Base-by-base conservation (phyloP, 139 green algal genomes). In the Chlorella sp. region DNA sequence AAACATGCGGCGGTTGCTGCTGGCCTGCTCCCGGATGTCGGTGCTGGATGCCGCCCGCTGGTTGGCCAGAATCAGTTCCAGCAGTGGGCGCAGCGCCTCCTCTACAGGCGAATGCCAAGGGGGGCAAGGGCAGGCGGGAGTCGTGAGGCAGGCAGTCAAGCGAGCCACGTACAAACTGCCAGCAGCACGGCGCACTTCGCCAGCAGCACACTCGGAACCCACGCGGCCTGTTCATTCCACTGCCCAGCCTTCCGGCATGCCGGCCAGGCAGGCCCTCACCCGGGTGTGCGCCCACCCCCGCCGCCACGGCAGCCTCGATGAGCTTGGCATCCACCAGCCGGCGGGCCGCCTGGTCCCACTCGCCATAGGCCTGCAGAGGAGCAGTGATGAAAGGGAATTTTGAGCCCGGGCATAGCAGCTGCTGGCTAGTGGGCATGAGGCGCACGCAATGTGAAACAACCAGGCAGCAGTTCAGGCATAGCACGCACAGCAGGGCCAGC, bases 331-430 rank as follows among this genome's bases (percentile, higher is more conserved):
- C 68, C 34, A 86, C 17, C 51, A 86, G 47, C 16, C 51, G 44
- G 25, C 85, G 51, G 9, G 74, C 67, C 4, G 78, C 47, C 71
- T 70, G 71, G 67, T 89, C 85, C 74, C 74, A 89, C 72, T 89
- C 85, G 34, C 25, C 47, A 69, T 86, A 89, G 12, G 85, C 85
- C 81, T 89, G 70, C 36, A 21, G 26, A 1, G 5, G 39, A 56
- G 69, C 25, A 78, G 70, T 30, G 30, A 34, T 28, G 28, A 17
- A 28, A 18, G 63, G 28, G n/a, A n/a, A n/a, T n/a, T n/a, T n/a
- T n/a, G n/a, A n/a, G n/a, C n/a, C n/a, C n/a, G n/a, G n/a, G n/a
- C n/a, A n/a, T n/a, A n/a, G n/a, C n/a, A n/a, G n/a, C n/a, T n/a
- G n/a, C n/a, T n/a, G n/a, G n/a, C n/a, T n/a, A n/a, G n/a, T n/a